Base-by-base conservation (phyloP, 495 filamentous ascomycete species). In the Penicillium psychrofluorescens region DNA sequence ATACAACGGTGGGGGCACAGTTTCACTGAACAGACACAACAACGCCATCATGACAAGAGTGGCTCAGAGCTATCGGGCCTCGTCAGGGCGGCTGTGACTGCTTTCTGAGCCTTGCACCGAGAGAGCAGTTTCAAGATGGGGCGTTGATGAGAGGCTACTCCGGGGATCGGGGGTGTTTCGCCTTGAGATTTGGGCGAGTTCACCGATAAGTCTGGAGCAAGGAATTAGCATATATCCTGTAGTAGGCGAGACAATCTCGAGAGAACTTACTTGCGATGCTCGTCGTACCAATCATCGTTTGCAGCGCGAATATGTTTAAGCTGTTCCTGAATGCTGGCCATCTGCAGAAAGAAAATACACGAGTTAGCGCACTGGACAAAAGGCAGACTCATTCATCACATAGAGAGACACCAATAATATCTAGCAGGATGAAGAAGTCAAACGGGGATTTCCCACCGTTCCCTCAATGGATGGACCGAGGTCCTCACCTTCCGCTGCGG, bases 381-480 rank as follows among this genome's bases (percentile, higher is more conserved):
- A 22, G 4, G 22, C 4, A 22, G 22, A 22, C 22, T 22, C 22
- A 22, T 22, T 22, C 22, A 22, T 6, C 22, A 22, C 22, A 22
- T 4, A 22, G 6, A 22, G 22, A 22, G 22, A 22, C 22, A 22
- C 3, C 22, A 22, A 22, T 6, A 22, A 4, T 22, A 4, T 22
- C 22, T 22, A 64, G 51, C 53, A 65, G 44, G 46, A 59, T 49
- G 61, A 62, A 37, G 48, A 43, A 44, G 56, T 56, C 45, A 60
- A 61, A 66, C 61, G 62, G 62, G 69, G 70, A 63, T 58, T 41
- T 61, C 71, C 67, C 68, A 75, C 71, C 68, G 68, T 71, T 71
- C 71, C 71, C 67, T 75, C 64, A 55, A 75, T 72, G 50, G 67
- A 72, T 67, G 70, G 64, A 58, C 71, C 70, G 62, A 72, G 65